Base-by-base conservation (phyloP, 108 stramenopile species). In the Stephanodiscus triporus region DNA sequence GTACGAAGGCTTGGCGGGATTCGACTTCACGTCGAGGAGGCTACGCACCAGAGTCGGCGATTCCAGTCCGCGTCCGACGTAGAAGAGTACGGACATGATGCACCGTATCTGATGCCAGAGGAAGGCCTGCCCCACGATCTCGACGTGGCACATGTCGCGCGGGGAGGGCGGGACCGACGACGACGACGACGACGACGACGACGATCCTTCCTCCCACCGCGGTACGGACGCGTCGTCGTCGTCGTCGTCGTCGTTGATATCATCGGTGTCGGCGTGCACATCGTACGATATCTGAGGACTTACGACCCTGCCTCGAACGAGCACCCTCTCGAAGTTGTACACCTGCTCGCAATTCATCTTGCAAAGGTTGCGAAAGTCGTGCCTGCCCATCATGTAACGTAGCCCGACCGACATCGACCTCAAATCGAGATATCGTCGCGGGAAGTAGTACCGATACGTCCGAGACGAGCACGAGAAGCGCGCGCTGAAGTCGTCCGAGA, bases 81-180 rank as follows among this genome's bases (percentile, higher is more conserved):
- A 77, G 71, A 98, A 97, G 11, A 98, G 70, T 22, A 99, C 83
- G 10, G 94, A 78, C 64, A 93, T 96, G 60, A 99, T 96, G 78
- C 95, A 98, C 22, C 99, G 91, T 59, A 99, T 96, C 85, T 97
- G 97, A 82, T 99, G 99, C 99, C 99, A 99, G 23, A 98, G 76
- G 72, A 99, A 99, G 42, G 99, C 97, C 57, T 93, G 92, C 6
- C 98, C 99, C 19, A 74, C 66, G 43, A 99, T 92, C 82, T 96
- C 72, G 24, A 97, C 78, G 69, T 88, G 92, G 59, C 84, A 90
- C 66, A 91, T 76, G 34, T 85, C 81, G 65, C 80, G 47, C 9
- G 72, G 26, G 17, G 71, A 79, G 42, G 53, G 22, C 23, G n/a
- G 11, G 24, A 57, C 48, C 40, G 20, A 5, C 26, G 11, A 32